Evolutionary conservation across 495 filamentous ascomycete genomes (phyloP).

Genomic region (Viridothelium virens): DNA sequence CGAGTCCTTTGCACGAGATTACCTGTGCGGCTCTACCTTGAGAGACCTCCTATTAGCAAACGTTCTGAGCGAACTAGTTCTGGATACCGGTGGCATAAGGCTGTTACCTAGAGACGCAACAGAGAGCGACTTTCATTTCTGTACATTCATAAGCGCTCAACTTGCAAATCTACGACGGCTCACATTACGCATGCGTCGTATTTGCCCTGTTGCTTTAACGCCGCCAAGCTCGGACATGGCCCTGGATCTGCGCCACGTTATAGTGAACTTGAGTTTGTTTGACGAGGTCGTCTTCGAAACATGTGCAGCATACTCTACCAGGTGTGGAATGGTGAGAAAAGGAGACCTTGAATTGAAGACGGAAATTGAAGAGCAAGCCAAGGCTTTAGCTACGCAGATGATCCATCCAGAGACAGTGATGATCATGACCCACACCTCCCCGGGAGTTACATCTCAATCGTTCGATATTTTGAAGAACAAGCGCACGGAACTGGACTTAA

Average conservation of each 20-base stretch:
- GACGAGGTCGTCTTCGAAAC: neutral
- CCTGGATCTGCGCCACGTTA: neutral
- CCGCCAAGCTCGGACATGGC: neutral
- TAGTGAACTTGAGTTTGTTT: neutral
- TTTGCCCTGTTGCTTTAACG: constrained; percentile 7
- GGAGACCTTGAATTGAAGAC: neutral
- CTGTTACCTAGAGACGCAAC: neutral
- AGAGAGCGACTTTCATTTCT: neutral
- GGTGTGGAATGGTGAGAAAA: neutral
- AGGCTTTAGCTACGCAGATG: neutral
- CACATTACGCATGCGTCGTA: constrained; percentile 4
- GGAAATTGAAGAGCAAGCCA: neutral
- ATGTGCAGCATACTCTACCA: neutral
- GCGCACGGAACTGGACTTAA: neutral
- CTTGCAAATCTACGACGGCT: constrained; percentile 1
- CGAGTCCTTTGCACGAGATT: neutral
- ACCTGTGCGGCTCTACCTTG: neutral
- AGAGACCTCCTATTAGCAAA: constrained; percentile 4
- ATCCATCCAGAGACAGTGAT: neutral
- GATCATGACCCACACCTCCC: neutral
- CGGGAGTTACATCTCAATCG: neutral
- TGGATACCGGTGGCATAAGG: neutral
- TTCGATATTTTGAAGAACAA: neutral
- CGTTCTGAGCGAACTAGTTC: neutral
- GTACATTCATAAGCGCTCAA: neutral